phyloP scores from a whole-genome alignment of 2,329 filamentous ascomycete genomes.

The Colletotrichum sidae region DNA sequence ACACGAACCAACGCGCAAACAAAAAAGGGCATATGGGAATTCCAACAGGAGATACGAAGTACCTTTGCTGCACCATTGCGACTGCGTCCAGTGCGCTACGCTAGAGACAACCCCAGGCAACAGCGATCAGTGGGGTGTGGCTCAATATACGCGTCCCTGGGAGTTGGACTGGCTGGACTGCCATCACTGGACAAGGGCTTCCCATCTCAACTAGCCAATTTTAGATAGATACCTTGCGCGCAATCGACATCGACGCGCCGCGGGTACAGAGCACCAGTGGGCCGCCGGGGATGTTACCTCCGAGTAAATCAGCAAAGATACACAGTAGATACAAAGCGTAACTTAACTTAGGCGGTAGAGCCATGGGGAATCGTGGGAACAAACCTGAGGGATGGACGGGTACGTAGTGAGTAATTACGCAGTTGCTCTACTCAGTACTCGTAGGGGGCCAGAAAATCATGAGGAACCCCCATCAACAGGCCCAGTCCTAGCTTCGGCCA shows the following conservation, averaged over 20 bases:
- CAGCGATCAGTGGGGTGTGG: conserved; percentile 16
- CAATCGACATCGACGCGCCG: not conserved
- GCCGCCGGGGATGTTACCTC: not conserved
- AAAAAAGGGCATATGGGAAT: too few relatives aligned
- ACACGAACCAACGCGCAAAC: too few relatives aligned
- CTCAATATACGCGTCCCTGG: conserved; percentile 21
- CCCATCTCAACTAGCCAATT: not conserved
- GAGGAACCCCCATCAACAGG: too few relatives aligned
- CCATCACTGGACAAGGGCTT: not conserved
- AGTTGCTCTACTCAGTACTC: too few relatives aligned
- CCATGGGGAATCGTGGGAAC: conserved; percentile 25
- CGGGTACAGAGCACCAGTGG: conserved; percentile 1
- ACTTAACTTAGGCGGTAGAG: not conserved
- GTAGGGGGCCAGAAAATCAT: too few relatives aligned
- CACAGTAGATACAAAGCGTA: too few relatives aligned
- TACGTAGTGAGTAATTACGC: too few relatives aligned
- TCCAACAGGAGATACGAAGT: not conserved
- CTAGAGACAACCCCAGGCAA: not conserved
- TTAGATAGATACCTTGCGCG: conserved; percentile 5
- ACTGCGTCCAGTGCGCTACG: conserved; percentile 21
- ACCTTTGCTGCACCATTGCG: not conserved
- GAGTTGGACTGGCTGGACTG: not conserved
- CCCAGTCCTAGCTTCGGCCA: conserved; percentile 31
- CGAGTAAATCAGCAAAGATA: too few relatives aligned
- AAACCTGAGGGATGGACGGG: conserved; percentile 12